Percentiles rank a stretch among this genome's conserved stretches.
Conservation (phyloP, 495 filamentous ascomycete species). For the Oleoguttula mirabilis region DNA sequence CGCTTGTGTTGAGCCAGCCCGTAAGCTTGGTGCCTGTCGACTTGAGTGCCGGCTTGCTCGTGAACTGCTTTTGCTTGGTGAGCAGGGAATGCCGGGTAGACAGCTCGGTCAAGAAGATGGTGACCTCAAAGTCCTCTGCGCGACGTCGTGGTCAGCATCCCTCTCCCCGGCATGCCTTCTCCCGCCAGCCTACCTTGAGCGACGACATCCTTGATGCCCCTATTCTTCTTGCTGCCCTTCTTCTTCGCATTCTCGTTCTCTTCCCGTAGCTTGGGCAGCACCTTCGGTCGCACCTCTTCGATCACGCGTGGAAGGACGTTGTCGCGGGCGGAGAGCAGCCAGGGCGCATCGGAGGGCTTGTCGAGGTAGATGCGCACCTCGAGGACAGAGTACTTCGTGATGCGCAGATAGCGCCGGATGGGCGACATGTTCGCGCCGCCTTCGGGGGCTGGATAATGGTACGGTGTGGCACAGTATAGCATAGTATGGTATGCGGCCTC, state of each 20-base stretch:
- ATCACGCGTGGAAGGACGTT: conserved; percentile 72
- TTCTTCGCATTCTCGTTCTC: conserved; percentile 58
- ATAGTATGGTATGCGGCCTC: too few relatives aligned
- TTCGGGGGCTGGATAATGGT: too few relatives aligned
- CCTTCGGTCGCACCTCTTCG: conserved; percentile 65
- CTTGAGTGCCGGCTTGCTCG: conserved; percentile 41
- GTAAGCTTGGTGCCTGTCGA: conserved; percentile 49
- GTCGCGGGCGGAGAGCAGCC: conserved; percentile 65
- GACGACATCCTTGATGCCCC: conserved; percentile 48
- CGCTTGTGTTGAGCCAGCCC: conserved; percentile 38
- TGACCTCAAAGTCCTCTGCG: conserved; percentile 86
- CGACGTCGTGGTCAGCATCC: not conserved
- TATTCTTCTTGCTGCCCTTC: conserved; percentile 45
- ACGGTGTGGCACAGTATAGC: too few relatives aligned
- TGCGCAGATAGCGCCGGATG: conserved; percentile 69
- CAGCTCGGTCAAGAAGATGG: conserved; percentile 81
- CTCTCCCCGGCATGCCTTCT: not conserved
- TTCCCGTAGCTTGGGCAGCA: conserved; percentile 81
- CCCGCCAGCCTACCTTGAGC: conserved; percentile 49
- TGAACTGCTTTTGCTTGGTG: conserved; percentile 64
- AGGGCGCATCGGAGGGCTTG: conserved; percentile 65
- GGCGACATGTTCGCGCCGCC: conserved; percentile 59
- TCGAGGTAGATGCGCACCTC: conserved; percentile 94
- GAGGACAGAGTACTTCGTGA: conserved; percentile 79
- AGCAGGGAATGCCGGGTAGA: conserved; percentile 80